phyloP scores from a whole-genome alignment of 495 filamentous ascomycete species.

The Daldinia decipiens region DNA sequence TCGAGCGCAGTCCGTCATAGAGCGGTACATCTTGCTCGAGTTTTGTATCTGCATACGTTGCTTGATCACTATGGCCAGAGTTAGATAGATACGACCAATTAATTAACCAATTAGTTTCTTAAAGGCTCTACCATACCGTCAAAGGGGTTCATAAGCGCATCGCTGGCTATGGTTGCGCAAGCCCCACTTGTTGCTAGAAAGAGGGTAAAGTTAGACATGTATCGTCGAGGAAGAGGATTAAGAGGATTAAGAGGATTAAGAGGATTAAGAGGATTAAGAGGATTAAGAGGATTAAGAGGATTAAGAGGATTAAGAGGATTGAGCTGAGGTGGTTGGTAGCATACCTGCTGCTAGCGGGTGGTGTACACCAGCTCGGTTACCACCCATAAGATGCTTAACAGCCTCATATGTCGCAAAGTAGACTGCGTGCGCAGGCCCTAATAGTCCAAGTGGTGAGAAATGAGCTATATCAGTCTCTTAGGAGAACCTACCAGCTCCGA shows the following conservation, averaged over 20 bases:
- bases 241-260: conserved; percentile 24
- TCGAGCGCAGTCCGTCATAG: conserved; percentile 83
- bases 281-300: conserved; percentile 24
- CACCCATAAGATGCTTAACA: conserved; percentile 94
- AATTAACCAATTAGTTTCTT: not conserved
- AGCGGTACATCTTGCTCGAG: conserved; percentile 83
- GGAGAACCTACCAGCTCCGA: conserved; percentile 82
- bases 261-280: conserved; percentile 29
- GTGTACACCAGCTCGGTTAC: conserved; percentile 86
- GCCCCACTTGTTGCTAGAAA: conserved; percentile 85
- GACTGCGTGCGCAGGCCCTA: conserved; percentile 95
- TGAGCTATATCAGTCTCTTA: conserved; percentile 1
- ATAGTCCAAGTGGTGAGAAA: conserved; percentile 21
- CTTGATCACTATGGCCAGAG: conserved; percentile 80
- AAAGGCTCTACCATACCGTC: conserved; percentile 71
- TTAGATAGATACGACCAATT: conserved; percentile 31
- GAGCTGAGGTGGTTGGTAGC: conserved; percentile 35
- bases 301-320: conserved; percentile 30
- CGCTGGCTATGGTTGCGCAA: conserved; percentile 93
- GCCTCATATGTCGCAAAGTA: conserved; percentile 98
- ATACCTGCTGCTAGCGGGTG: conserved; percentile 92
- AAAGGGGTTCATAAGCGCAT: conserved; percentile 99
- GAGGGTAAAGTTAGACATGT: conserved; percentile 26
- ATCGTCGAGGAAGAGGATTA: conserved; percentile 15
- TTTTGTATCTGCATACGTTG: conserved; percentile 99